Evolutionary conservation across 2,329 filamentous ascomycete genomes (phyloP).

Genomic region (Byssoonygena ceratinophila): DNA sequence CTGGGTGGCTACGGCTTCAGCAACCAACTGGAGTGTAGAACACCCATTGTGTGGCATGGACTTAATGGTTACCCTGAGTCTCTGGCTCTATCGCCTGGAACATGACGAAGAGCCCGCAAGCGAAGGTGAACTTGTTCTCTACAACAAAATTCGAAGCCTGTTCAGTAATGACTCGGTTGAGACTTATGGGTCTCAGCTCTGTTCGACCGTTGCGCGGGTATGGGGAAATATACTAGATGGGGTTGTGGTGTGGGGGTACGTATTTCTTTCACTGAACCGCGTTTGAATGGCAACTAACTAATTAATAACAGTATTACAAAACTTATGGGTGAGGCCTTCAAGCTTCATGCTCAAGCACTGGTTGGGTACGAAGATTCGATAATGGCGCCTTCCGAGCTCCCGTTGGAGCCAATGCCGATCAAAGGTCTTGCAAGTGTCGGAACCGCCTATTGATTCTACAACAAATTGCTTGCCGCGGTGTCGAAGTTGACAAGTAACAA

Average conservation of each 20-base stretch:
- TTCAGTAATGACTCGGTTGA: constrained; percentile 81
- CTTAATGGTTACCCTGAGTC: constrained; percentile 90
- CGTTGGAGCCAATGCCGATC: constrained; percentile 35
- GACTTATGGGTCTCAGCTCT: constrained; percentile 67
- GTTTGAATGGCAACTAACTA: constrained; percentile 35
- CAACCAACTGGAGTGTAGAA: constrained; percentile 98
- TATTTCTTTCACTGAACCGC: constrained; percentile 25
- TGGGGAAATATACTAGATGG: constrained; percentile 99
- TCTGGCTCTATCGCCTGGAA: constrained; percentile 98
- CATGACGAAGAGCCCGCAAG: constrained; percentile 73
- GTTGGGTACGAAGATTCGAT: constrained; percentile 72
- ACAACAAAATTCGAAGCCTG: constrained; percentile 67
- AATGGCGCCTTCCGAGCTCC: constrained; percentile 24
- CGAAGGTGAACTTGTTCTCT: constrained; percentile 35
- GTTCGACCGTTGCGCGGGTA: constrained; percentile 85
- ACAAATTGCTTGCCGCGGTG: neutral
- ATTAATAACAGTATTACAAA: constrained; percentile 43
- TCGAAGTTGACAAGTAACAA: neutral
- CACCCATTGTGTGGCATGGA: constrained; percentile 94
- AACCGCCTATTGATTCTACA: constrained; percentile 31
- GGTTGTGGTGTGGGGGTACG: constrained; percentile 98
- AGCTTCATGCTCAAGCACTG: constrained; percentile 87
- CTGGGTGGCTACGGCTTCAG: constrained; percentile 95
- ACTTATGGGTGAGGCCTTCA: constrained; percentile 96
- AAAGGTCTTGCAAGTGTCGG: constrained; percentile 36